These are phyloP conservation scores for Taiwanofungus camphoratus DNA, from an alignment of 1,284 basidiomycete genomes.

Conservation along the genomic window DNA sequence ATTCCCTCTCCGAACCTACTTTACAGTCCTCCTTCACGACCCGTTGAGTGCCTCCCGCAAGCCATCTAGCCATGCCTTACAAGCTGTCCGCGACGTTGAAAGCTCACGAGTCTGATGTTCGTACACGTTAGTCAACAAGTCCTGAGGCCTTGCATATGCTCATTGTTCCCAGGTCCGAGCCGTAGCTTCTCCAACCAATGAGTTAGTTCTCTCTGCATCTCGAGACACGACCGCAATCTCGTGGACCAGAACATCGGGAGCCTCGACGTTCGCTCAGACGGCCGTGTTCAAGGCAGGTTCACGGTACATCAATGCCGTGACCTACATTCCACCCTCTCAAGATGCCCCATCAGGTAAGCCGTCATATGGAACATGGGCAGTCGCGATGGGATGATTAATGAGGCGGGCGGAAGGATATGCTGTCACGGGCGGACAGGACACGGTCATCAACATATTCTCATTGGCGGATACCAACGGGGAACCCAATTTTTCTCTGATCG, in stretches of 20 bases:
- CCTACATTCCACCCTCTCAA: constrained; percentile 62
- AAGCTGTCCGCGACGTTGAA: constrained; percentile 76
- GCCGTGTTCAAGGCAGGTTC: constrained; percentile 62
- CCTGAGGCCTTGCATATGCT: constrained; percentile 14
- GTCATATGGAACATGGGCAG: neutral
- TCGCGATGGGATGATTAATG: constrained; percentile 11
- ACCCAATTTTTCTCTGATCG: constrained; percentile 76
- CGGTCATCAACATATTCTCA: constrained; percentile 76
- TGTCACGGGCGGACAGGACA: constrained; percentile 82
- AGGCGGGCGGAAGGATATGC: constrained; percentile 57
- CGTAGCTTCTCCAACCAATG: constrained; percentile 61
- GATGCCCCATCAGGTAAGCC: constrained; percentile 63
- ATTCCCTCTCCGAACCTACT: constrained; percentile 13
- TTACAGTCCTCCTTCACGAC: constrained; percentile 18
- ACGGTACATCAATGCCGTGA: constrained; percentile 79
- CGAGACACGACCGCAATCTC: constrained; percentile 86
- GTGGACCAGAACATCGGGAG: constrained; percentile 61
- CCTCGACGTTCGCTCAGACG: constrained; percentile 46
- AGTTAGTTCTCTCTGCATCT: constrained; percentile 80
- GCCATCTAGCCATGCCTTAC: constrained; percentile 57
- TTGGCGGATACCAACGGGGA: constrained; percentile 54
- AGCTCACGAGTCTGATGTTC: constrained; percentile 69
- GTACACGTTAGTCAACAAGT: constrained; percentile 33
- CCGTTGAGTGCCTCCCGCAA: constrained; percentile 12
- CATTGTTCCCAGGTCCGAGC: constrained; percentile 60